Evolutionary conservation across 108 stramenopile genomes (phyloP).

Genomic region (Epithemia pelagica): DNA sequence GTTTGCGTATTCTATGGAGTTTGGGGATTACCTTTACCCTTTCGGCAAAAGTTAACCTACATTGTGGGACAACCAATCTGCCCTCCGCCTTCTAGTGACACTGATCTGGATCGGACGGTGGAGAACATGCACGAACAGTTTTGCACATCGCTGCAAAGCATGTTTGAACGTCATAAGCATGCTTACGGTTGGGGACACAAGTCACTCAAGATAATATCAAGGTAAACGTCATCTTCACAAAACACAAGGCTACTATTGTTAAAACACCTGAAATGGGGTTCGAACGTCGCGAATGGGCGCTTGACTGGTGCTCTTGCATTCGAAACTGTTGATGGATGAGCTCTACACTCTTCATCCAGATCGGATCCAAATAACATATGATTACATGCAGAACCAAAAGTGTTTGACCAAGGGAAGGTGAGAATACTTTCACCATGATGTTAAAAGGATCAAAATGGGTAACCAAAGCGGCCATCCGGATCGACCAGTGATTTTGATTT

Average conservation of each 20-base stretch:
- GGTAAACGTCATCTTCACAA: too few species aligned
- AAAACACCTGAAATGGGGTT: too few species aligned
- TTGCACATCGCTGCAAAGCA: slow-evolving; percentile 59
- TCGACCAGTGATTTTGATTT: too few species aligned
- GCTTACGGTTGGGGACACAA: slow-evolving; percentile 91
- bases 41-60: slow-evolving; percentile 65
- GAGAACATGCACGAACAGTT: slow-evolving; percentile 76
- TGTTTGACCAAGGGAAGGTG: too few species aligned
- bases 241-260: not conserved
- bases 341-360: too few species aligned
- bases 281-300: too few species aligned
- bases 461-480: not conserved
- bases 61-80: slow-evolving; percentile 69
- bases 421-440: too few species aligned
- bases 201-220: slow-evolving; percentile 34
- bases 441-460: too few species aligned
- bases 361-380: too few species aligned
- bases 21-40: slow-evolving; percentile 73
- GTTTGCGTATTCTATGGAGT: slow-evolving; percentile 59
- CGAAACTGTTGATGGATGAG: too few species aligned
- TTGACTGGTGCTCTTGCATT: too few species aligned
- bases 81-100: slow-evolving; percentile 21
- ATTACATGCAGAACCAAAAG: too few species aligned
- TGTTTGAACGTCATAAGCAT: slow-evolving; percentile 86
- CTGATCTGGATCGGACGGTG: slow-evolving; percentile 40